Base-by-base conservation (phyloP, 768 basidiomycete genomes). In the Boletellus emodensis region DNA sequence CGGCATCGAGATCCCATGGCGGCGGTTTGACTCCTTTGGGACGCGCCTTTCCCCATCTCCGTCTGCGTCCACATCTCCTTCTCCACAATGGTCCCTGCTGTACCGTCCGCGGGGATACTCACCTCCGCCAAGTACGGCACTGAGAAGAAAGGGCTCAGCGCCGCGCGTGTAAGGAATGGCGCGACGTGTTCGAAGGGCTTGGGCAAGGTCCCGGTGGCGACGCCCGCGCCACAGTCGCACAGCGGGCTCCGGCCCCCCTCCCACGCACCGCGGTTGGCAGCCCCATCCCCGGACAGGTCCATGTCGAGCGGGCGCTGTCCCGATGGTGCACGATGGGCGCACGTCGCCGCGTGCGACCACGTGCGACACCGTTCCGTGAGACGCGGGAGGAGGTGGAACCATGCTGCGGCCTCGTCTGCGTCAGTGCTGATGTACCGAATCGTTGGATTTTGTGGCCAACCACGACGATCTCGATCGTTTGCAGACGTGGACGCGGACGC, bases 281-380 rank as follows among this genome's bases (percentile, higher is more conserved):
- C 30, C 9, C 30, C 24, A 30, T 30, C 30, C 30, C 9, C 30
- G 30, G 30, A 30, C 30, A 11, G 7, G 30, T 2, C 30, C 56
- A 20, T 0, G 20, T 33, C 24, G 18, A 18, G 42, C 13, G 11
- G 18, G 32, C 61, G 56, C 14, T 64, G 61, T 26, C 66, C 61
- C 17, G 72, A 70, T 3, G 33, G 15, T 5, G 36, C 30, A 33
- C 55, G 67, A 49, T 32, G 56, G 1, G n/a, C 64, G 58, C 14
- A 79, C 56, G 22, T 60, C 63, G 26, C 40, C 22, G 58, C 79
- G 80, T 84, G 83, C 6, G 65, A 50, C 81, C 81, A 83, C 2
- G 66, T 70, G 28, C 80, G 74, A 51, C 80, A 81, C 14, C 78
- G 75, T 58, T 84, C 82, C 0, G 70, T 76, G 40, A 80, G 59